Evolutionary conservation across 129 eudicot genomes (phyloP), one percentile per base, ranked within the genome.

Genomic region (Deinandra increscens): DNA sequence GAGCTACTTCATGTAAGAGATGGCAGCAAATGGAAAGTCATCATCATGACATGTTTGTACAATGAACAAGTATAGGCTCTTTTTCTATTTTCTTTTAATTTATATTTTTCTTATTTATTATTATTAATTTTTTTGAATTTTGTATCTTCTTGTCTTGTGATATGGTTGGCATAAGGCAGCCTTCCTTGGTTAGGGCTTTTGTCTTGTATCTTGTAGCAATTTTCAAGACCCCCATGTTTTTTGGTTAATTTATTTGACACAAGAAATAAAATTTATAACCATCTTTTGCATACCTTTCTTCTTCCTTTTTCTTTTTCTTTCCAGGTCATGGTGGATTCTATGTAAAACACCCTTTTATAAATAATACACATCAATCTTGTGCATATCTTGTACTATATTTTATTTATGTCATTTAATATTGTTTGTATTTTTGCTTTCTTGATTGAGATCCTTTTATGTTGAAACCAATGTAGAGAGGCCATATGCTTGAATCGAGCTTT

Each of bases 1-100:
- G 7, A 89, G 91, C 80, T 89, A 89, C 71, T 89, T 86, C 83
- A 84, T 82, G 29, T 29, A 33, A 58, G 12, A 49, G 60, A 54
- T 33, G 60, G 44, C 22, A 54, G 19, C 6, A 68, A 68, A 55
- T 22, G 6, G 36, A 66, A 39, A 23, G 75, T 68, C 71, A 69
- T 75, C 64, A 39, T 73, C 70, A 36, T 36, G 39, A 36, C 39
- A 36, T 36, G 39, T 74, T 59, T 81, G 81, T 80, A 73, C 46
- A 80, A 79, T 62, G 26, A 7, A 50, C 59, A 75, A 79, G 77
- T 79, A 76, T 85, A 85, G 84, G 60, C 33, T 69, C 50, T 50
- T 64, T 69, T 66, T 59, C 8, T 7, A 15, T 62, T 62, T 9
- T 37, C 31, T 66, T 37, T 29, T 29, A 1, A 7, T 20, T 54